Base-by-base conservation (phyloP, 257 asterid species). In the Voacanga thouarsii region DNA sequence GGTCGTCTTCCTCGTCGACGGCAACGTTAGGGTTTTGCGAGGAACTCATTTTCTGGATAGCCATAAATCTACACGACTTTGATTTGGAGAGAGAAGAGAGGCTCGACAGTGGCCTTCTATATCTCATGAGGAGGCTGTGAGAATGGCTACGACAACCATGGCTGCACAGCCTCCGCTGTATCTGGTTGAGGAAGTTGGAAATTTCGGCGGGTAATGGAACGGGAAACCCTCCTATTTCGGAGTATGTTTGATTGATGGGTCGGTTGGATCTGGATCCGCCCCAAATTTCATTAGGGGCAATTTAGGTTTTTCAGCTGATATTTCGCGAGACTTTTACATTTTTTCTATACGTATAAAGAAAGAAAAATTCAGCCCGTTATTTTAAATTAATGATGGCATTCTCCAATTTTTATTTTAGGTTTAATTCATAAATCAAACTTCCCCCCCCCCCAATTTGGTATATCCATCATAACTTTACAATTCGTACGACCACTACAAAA, bases 1-100 rank as follows among this genome's bases (percentile, higher is more conserved):
- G 1, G 37, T 91, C 92, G 56, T 89, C 95, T 78, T 84, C 78
- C 60, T 30, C 78, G 79, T 53, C 77, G 78, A 26, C 76, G 74
- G 85, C 56, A 78, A 3, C 26, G 75, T 63, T 67, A 33, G 47
- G 80, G 78, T 73, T n/a, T 45, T 79, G 83, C 18, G 88, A 75
- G 43, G 83, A 80, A 68, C 79, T 60, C 73, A 49, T 83, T 71
- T 83, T 77, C 80, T 82, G 88, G 75, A 89, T 70, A 59, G 90
- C 91, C 99, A 93, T 96, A 72, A 79, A 82, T 55, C 75, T 77
- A 75, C 24, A 49, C 65, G 73, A 67, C 71, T 56, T 82, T 53
- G 78, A 76, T 19, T 74, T 45, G 12, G 59, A 59, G 80, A 66
- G 50, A 59, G 57, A 75, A 73, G 63, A 79, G 51, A 76, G 66